Evolutionary conservation across 352 stramenopile species (phyloP), one percentile per base, ranked within the genome.

Genomic region (Phytophthora hibernalis): DNA sequence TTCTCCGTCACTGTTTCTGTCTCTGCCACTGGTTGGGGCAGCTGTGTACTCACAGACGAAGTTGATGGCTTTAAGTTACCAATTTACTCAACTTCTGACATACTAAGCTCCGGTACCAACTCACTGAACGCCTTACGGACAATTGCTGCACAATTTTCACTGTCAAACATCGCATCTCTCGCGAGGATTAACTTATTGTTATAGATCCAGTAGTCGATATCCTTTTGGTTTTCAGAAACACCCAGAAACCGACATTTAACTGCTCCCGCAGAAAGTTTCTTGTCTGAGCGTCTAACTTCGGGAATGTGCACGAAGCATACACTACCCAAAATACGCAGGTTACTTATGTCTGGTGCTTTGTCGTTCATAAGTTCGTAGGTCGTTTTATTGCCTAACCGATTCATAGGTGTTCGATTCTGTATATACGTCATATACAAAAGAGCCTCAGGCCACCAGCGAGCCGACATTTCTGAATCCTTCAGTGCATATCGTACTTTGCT

Each of bases 261-360:
- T 38, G 53, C 38, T 12, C 38, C 26, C n/a, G 40, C 26, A 9
- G 54, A 52, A 26, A 61, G 24, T 13, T 37, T 61, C 35, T 53
- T 53, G 26, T 53, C 54, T 13, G 28, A 44, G 2, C 54, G 15
- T 16, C 28, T 9, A 5, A 9, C 42, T n/a, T 45, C 54, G n/a
- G 54, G 54, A 3, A 61, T 11, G 18, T 61, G 13, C 20, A 28
- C 55, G 16, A 63, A 63, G 15, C 43, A 42, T 5, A 63, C 7
- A 21, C 55, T 21, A 0, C 30, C 30, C 54, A 40, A 52, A 1
- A 53, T 12, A 15, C 54, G 30, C 2, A 55, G 37, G 7, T 20
- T 40, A 2, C 20, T 63, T 38, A 16, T 7, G 26, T 54, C 55
- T 12, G 43, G 31, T 6, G 13, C 12, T 2, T 16, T 26, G 15